These are phyloP conservation scores for Puccinia horiana DNA, from an alignment of 1,284 basidiomycete species.

Conservation along the genomic window DNA sequence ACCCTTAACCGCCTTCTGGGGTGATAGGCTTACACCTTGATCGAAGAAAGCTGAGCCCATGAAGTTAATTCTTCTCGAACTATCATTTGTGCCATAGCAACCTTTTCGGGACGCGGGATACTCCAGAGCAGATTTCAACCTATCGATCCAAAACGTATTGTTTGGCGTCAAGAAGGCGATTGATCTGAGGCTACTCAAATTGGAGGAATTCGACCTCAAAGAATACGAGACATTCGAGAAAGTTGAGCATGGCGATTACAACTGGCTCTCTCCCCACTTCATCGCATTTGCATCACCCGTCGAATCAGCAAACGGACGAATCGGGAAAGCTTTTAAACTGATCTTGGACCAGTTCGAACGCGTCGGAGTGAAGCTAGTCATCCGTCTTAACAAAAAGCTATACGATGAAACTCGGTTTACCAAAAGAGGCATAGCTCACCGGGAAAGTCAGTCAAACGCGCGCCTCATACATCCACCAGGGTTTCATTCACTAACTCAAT, in stretches of 20 bases:
- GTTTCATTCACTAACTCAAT: not conserved
- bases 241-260: slow-evolving; percentile 92
- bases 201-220: slow-evolving; percentile 78
- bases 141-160: slow-evolving; percentile 66
- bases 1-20: not conserved
- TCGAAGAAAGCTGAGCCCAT: slow-evolving; percentile 54
- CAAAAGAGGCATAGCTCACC: slow-evolving; percentile 82
- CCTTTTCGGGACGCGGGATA: slow-evolving; percentile 95
- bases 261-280: slow-evolving; percentile 88
- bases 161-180: slow-evolving; percentile 65
- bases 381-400: slow-evolving; percentile 89
- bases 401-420: slow-evolving; percentile 85
- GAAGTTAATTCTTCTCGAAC: not conserved
- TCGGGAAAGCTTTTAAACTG: slow-evolving; percentile 76
- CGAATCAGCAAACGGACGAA: slow-evolving; percentile 62
- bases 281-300: slow-evolving; percentile 95
- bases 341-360: slow-evolving; percentile 90
- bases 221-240: slow-evolving; percentile 93
- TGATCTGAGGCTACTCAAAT: slow-evolving; percentile 80
- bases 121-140: slow-evolving; percentile 85
- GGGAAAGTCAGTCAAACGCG: slow-evolving; percentile 62
- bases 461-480: not conserved
- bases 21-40: slow-evolving; percentile 59
- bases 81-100: slow-evolving; percentile 59
- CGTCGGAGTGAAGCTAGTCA: slow-evolving; percentile 82